Conservation (phyloP, 1,284 basidiomycete species). For the Ustilago tritici region DNA sequence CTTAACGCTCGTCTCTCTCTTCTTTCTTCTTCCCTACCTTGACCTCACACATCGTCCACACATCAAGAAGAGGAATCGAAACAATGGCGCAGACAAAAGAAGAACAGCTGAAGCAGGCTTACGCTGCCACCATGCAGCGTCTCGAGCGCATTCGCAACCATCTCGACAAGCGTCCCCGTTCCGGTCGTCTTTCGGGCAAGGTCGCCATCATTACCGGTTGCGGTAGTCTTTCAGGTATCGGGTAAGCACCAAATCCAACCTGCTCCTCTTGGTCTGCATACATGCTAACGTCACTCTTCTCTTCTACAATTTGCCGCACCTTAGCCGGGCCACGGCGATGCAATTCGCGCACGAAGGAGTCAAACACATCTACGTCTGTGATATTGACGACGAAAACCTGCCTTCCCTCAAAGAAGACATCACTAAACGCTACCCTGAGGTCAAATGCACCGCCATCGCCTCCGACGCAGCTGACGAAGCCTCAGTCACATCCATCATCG, state of each 20-base stretch:
- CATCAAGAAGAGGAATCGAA: neutral
- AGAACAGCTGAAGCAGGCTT: conserved; percentile 45
- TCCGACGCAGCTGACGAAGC: conserved; percentile 86
- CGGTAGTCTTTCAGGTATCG: conserved; percentile 63
- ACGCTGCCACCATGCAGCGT: conserved; percentile 67
- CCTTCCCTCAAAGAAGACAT: conserved; percentile 80
- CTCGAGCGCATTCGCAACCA: conserved; percentile 80
- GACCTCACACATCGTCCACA: neutral
- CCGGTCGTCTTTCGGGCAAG: conserved; percentile 78
- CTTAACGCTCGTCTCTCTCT: neutral
- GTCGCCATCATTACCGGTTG: conserved; percentile 88
- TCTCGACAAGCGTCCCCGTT: conserved; percentile 75
- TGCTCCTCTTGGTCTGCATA: neutral
- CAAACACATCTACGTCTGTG: conserved; percentile 84
- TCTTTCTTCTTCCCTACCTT: conserved; percentile 5
- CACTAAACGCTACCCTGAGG: conserved; percentile 78
- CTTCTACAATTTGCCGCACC: conserved; percentile 5
- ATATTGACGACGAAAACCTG: conserved; percentile 80
- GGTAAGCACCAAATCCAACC: conserved; percentile 28
- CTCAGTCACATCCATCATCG: conserved; percentile 79
- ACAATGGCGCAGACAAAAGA: conserved; percentile 36
- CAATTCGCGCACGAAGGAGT: conserved; percentile 75
- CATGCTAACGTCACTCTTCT: neutral
- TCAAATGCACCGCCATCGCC: conserved; percentile 74
- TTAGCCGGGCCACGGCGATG: conserved; percentile 31